Evolutionary conservation across 1,284 basidiomycete species (phyloP), one percentile per base, ranked within the genome.

Genomic region (Cryptococcus sp.): DNA sequence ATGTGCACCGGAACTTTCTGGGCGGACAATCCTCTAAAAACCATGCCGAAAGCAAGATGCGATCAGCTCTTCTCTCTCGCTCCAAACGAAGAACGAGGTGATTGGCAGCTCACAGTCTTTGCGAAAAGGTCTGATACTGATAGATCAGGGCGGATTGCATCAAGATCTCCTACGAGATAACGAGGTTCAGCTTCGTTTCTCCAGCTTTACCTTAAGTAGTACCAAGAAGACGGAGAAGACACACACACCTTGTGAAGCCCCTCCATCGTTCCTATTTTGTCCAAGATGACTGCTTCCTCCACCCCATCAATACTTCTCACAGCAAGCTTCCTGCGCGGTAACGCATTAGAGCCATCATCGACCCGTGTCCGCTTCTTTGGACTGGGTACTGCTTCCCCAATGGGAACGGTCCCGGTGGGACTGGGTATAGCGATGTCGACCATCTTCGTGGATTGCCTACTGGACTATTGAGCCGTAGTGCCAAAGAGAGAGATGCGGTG

Each of bases 121-220:
- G 60, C 27, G 62, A 56, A 57, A 67, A 68, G 10, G 62, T 52
- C 49, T 69, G 64, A 54, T 62, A 66, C 45, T 69, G 68, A 23
- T 67, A 61, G 51, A 72, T 66, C 61, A 68, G 54, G 16, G 68
- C 68, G 6, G 68, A 63, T 13, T 67, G 61, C 19, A 65, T 40
- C 19, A 72, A 54, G 13, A 69, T 65, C 27, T 64, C 61, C 69
- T 71, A 58, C 42, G 5, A 13, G 15, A 15, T 13, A n/a, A 22
- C 53, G 30, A 57, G 25, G n/a, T 47, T 50, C 17, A 25, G 20
- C 20, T 48, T 23, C 25, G 6, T 27, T 42, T 11, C 47, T 16
- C 42, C 35, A 15, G n/a, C 27, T 35, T n/a, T 5, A 41, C 15
- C 11, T 45, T 22, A 27, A 27, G 41, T 8, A 19, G 1, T n/a